A percentile compares a stretch with the other conserved stretches of the same genome.
These are phyloP conservation scores for Hanseniaspora lachancei DNA, from an alignment of 805 yeast species.

Conservation along the genomic window DNA sequence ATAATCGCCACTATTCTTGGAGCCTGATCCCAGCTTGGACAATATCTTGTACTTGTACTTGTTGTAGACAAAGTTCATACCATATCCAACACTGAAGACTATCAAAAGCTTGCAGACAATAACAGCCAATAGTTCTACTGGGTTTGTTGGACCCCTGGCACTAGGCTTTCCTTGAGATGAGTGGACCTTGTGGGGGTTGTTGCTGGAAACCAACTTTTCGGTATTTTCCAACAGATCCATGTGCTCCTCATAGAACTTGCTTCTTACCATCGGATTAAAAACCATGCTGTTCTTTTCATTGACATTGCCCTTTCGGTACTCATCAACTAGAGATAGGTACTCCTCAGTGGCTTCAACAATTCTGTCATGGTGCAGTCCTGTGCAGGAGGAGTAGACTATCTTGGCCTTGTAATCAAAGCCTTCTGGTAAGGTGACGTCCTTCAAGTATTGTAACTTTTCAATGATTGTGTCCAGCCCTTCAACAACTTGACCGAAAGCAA, in stretches of 20 bases:
- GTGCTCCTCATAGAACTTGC: conserved; percentile 1
- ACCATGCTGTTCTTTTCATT: conserved; percentile 8
- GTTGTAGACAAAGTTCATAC: background rate
- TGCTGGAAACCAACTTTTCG: background rate
- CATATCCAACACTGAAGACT: background rate
- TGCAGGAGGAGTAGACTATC: conserved; percentile 28
- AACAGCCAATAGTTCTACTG: conserved; percentile 6
- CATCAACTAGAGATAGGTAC: conserved; percentile 19
- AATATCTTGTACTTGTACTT: conserved; percentile 7
- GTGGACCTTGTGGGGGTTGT: background rate
- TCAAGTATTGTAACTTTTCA: conserved; percentile 43
- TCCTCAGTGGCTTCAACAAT: conserved; percentile 17
- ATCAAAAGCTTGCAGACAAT: background rate
- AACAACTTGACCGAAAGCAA: conserved; percentile 65
- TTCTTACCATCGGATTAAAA: conserved; percentile 6
- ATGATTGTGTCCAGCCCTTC: conserved; percentile 51
- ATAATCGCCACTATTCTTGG: conserved; percentile 15
- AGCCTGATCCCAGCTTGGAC: conserved; percentile 16
- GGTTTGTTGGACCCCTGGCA: background rate
- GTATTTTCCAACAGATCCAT: background rate
- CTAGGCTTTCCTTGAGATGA: background rate
- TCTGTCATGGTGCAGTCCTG: conserved; percentile 19
- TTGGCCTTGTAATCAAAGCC: conserved; percentile 33
- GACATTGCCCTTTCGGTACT: conserved; percentile 23
- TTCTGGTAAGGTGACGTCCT: conserved; percentile 19